Base-by-base conservation (phyloP, 768 basidiomycete genomes). In the Pleurotus platypus region DNA sequence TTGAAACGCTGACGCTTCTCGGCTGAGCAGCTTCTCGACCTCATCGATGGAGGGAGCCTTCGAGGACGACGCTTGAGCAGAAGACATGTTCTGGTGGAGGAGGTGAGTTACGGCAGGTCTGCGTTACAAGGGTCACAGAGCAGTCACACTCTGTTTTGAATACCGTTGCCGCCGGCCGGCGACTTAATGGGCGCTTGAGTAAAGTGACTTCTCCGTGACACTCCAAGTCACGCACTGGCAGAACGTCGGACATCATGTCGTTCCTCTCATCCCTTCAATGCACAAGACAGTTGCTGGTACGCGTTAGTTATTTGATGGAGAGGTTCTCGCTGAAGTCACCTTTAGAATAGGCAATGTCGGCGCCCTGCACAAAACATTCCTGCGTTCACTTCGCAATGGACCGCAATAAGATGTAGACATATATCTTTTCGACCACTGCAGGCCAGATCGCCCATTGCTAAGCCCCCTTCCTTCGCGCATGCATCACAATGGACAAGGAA, bases 1-100 rank as follows among this genome's bases (percentile, higher is more conserved):
- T 64, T 92, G 89, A 67, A 94, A 89, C 3, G 90, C 91, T 12
- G 87, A 87, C 0, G 91, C 90, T 65, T 94, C 91, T 55, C 89
- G 77, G 51, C 78, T 87, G 46, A 94, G 78, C 4, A 94, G 73
- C 69, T 86, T 89, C 56, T 94, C 92, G n/a, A 94, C 71, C 45
- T 93, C 92, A 2, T 70, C 69, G 46, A 83, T 83, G 18, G 70
- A 60, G 12, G 61, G 51, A 27, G 57, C 16, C 38, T 47, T 56
- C 48, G 59, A 61, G 37, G 58, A 53, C 24, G 61, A 60, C 22
- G 61, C 15, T 54, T 54, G 38, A 22, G 51, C 37, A 54, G 30
- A 16, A 37, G 51, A 54, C 51, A 53, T 24, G 60, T 26, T 57
- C 56, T 38, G 35, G 55, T 43, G 12, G 55, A 46, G 43, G 57